Evolutionary conservation across 768 basidiomycete genomes (phyloP), one percentile per base, ranked within the genome.

Genomic region (Sporobolomyces pararoseus): DNA sequence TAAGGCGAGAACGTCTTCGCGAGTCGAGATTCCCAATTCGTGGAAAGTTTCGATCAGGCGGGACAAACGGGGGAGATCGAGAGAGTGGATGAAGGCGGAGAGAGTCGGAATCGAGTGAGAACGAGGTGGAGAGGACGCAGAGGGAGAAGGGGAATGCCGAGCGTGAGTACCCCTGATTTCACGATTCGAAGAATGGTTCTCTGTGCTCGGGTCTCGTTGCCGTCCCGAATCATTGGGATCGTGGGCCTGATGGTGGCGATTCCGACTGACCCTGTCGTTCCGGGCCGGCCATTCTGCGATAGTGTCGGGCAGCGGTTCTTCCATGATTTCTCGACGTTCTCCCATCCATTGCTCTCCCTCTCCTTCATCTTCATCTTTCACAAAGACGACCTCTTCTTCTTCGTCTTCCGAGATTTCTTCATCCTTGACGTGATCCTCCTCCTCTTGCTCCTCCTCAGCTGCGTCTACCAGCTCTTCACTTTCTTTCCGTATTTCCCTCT

Each of bases 11-110:
- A 73, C 52, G 35, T 69, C 65, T 21, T 23, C 5, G 14, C 60
- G 35, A 6, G 68, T 23, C 6, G 27, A 23, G 61, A 55, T 37
- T n/a, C n/a, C n/a, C n/a, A n/a, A 17, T 42, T 42, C 39, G 39
- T 42, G 10, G 39, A 17, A 42, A 9, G 39, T 42, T 17, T 42
- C 39, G 39, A 23, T 17, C 12, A 73, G 68, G 37, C 64, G 68
- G n/a, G 61, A 7, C 34, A 73, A 62, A 13, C 58, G 35, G 13
- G 72, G 72, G 29, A 67, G 51, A 1, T 65, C 57, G 57, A 73
- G 68, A 14, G 68, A 59, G 39, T 29, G 7, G 39, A 73, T 58
- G 50, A 73, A 73, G 32, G 47, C 5, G 2, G 64, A 35, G 52
- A 68, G 44, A 37, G 51, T 1, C 10, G 66, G 71, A 3, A 27